Evolutionary conservation across 768 basidiomycete genomes (phyloP).

Genomic region (Clitopilus hobsonii): DNA sequence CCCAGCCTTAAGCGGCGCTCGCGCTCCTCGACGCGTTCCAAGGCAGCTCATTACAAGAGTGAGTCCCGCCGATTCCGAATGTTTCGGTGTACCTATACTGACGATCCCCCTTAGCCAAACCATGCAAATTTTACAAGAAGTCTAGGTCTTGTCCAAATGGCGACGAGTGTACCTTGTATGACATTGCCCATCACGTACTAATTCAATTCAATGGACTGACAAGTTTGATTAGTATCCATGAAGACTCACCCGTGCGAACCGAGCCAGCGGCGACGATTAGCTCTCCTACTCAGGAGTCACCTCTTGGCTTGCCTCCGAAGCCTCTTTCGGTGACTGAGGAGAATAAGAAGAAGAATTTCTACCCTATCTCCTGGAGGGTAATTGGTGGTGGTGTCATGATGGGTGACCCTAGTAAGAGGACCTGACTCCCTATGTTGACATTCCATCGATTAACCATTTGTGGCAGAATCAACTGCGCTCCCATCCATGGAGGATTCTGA

Average conservation of each 20-base stretch:
- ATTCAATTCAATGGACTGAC: slow-evolving; percentile 4
- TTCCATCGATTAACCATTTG: neutral
- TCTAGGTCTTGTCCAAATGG: slow-evolving; percentile 49
- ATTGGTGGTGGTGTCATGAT: slow-evolving; percentile 77
- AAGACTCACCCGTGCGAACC: slow-evolving; percentile 18
- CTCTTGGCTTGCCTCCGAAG: slow-evolving; percentile 13
- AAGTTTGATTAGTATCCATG: slow-evolving; percentile 38
- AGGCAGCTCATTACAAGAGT: slow-evolving; percentile 39
- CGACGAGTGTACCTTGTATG: slow-evolving; percentile 57
- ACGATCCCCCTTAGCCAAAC: slow-evolving; percentile 41
- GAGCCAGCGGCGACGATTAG: slow-evolving; percentile 8
- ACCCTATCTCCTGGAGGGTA: slow-evolving; percentile 71
- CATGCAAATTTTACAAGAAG: slow-evolving; percentile 49
- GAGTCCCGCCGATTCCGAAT: slow-evolving; percentile 9
- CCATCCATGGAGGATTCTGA: neutral
- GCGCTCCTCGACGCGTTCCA: slow-evolving; percentile 25
- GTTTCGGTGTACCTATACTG: neutral
- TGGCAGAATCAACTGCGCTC: neutral
- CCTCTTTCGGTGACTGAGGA: slow-evolving; percentile 24
- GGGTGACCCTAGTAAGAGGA: slow-evolving; percentile 26
- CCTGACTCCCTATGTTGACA: neutral
- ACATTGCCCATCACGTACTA: slow-evolving; percentile 3
- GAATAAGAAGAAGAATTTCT: slow-evolving; percentile 42
- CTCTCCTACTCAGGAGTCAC: slow-evolving; percentile 4
- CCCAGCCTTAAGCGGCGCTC: slow-evolving; percentile 8